These are phyloP conservation scores for Cardiosporidium cionae DNA, from an alignment of 169 alveolate species.

Conservation along the genomic window DNA sequence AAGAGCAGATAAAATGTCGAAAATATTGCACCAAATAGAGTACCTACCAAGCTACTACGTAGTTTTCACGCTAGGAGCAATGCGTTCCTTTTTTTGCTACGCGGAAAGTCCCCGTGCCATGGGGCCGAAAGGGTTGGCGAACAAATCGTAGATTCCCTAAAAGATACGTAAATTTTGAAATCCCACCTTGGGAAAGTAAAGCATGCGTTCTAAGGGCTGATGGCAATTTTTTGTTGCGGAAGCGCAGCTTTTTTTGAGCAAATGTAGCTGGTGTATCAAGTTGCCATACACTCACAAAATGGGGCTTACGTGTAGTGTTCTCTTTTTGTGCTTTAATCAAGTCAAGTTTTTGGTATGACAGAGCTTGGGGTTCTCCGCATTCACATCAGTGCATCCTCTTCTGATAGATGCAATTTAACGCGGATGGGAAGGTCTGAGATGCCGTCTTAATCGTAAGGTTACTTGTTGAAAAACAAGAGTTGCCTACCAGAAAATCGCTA, in stretches of 20 bases:
- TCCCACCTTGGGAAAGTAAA: too few relatives aligned
- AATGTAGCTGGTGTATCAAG: not conserved
- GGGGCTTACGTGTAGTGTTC: not conserved
- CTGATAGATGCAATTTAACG: not conserved
- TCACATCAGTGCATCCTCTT: not conserved
- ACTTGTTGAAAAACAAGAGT: not conserved
- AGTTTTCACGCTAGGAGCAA: not conserved
- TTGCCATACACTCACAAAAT: not conserved
- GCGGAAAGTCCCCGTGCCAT: not conserved
- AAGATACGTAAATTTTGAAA: too few relatives aligned
- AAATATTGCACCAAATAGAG: too few relatives aligned
- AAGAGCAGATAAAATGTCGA: too few relatives aligned
- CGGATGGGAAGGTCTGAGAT: not conserved
- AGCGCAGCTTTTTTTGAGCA: not conserved
- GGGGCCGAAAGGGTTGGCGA: constrained; percentile 1
- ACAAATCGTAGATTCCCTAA: not conserved
- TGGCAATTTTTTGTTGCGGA: not conserved
- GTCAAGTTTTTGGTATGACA: not conserved
- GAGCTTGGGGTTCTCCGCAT: not conserved
- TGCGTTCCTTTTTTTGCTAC: not conserved
- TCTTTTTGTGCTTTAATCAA: not conserved
- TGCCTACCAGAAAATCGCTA: not conserved
- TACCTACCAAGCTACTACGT: not conserved
- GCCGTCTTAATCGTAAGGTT: not conserved
- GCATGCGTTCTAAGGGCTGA: too few relatives aligned